These are phyloP conservation scores for Primulina eburnea DNA, from an alignment of 257 asterid genomes.

Conservation along the genomic window DNA sequence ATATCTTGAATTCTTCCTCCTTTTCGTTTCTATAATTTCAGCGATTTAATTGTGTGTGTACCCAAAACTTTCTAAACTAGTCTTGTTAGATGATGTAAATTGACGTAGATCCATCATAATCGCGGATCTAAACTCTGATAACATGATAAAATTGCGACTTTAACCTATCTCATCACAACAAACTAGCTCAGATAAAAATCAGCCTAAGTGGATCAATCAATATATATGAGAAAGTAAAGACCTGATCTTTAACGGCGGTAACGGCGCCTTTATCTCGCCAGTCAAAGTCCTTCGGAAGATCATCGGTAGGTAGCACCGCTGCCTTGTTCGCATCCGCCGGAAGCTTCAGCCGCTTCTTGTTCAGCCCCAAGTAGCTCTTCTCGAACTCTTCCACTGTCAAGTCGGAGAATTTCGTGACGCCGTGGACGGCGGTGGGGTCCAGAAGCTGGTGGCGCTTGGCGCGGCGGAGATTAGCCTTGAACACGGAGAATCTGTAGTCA, in stretches of 20 bases:
- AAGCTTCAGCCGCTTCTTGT: slow-evolving; percentile 50
- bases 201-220: no score
- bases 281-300: slow-evolving; percentile 71
- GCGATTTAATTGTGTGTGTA: no score
- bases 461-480: slow-evolving; percentile 74
- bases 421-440: slow-evolving; percentile 87
- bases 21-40: background rate
- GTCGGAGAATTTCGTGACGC: slow-evolving; percentile 86
- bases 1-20: no score
- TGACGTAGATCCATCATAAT: no score
- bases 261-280: slow-evolving; percentile 91
- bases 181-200: no score
- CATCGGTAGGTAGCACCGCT: slow-evolving; percentile 68
- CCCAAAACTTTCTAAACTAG: no score
- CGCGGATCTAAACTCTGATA: no score
- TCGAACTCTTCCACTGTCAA: slow-evolving; percentile 66
- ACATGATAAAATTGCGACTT: no score
- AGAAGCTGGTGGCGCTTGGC: slow-evolving; percentile 71
- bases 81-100: no score
- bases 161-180: no score
- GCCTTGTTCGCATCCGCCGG: slow-evolving; percentile 75
- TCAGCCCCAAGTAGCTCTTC: slow-evolving; percentile 48
- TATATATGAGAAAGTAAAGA: slow-evolving; percentile 2
- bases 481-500: slow-evolving; percentile 58
- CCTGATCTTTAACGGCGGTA: slow-evolving; percentile 81